These are phyloP conservation scores for Metschnikowia aberdeeniae DNA, from an alignment of 805 yeast genomes.

Conservation along the genomic window DNA sequence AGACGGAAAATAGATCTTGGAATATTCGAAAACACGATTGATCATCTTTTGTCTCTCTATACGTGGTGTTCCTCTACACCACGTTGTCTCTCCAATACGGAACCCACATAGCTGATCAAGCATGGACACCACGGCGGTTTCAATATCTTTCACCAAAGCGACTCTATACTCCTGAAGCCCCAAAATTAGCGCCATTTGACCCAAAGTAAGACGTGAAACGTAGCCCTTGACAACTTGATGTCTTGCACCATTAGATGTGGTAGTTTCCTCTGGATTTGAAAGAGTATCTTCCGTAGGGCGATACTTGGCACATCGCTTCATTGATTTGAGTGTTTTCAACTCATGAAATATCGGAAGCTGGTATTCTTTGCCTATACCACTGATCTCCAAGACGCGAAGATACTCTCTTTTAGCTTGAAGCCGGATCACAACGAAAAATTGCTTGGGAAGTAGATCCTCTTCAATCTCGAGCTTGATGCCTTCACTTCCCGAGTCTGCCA, in stretches of 20 bases:
- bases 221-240: constrained; percentile 9
- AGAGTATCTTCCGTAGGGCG: neutral
- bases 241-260: neutral
- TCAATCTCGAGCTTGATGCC: neutral
- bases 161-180: constrained; percentile 27
- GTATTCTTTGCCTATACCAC: constrained; percentile 14
- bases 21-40: constrained; percentile 44
- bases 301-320: constrained; percentile 6
- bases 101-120: constrained; percentile 60
- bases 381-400: constrained; percentile 5
- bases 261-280: neutral
- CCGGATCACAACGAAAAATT: constrained; percentile 6
- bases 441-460: no score
- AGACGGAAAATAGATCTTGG: constrained; percentile 44
- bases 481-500: neutral
- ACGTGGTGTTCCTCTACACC: constrained; percentile 75
- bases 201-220: constrained; percentile 13
- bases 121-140: constrained; percentile 47
- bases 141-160: constrained; percentile 56
- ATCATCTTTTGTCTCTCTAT: constrained; percentile 48
- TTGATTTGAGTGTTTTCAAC: constrained; percentile 2
- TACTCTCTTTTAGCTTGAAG: constrained; percentile 1
- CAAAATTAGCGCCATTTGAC: constrained; percentile 11
- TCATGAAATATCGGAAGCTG: constrained; percentile 10
- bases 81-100: constrained; percentile 71